Evolutionary conservation across 257 asterid genomes (phyloP).

Genomic region (Eucommia ulmoides): DNA sequence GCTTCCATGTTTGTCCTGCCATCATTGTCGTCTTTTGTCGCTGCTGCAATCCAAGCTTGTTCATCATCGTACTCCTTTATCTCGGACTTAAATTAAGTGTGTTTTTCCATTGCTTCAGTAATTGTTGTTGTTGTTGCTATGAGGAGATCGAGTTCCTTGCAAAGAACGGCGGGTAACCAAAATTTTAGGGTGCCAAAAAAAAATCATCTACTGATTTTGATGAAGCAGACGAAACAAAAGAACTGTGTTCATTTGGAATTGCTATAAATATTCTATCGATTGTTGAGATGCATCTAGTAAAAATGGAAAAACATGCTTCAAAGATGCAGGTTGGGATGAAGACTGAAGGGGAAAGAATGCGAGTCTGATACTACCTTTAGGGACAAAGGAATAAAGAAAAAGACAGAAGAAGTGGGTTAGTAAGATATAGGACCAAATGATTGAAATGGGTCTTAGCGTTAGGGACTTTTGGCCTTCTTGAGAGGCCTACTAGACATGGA

Average conservation of each 20-base stretch:
- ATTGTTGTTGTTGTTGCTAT: conserved; percentile 40
- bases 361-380: too few relatives aligned
- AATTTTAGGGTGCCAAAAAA: conserved; percentile 41
- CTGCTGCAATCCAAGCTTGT: conserved; percentile 28
- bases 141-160: conserved; percentile 29
- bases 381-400: conserved; percentile 7
- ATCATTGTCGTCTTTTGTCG: too few relatives aligned
- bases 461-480: conserved; percentile 55
- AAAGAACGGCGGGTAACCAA: conserved; percentile 55
- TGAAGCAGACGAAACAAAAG: conserved; percentile 28
- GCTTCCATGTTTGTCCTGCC: too few relatives aligned
- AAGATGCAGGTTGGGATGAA: conserved; percentile 18
- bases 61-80: conserved; percentile 71
- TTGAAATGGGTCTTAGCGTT: conserved; percentile 21
- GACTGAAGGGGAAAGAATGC: conserved; percentile 10
- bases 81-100: conserved; percentile 65
- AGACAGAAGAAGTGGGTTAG: conserved; percentile 2
- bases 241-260: conserved; percentile 9
- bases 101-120: conserved; percentile 59
- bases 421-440: conserved; percentile 14
- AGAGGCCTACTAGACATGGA: conserved; percentile 49
- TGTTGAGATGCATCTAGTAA: conserved; percentile 32
- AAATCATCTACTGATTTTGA: conserved; percentile 61
- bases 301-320: conserved; percentile 53
- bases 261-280: conserved; percentile 13